Percentiles rank a stretch among this genome's conserved stretches.
phyloP scores from a whole-genome alignment of 73 alveolate species.

The Breviolum minutum region DNA sequence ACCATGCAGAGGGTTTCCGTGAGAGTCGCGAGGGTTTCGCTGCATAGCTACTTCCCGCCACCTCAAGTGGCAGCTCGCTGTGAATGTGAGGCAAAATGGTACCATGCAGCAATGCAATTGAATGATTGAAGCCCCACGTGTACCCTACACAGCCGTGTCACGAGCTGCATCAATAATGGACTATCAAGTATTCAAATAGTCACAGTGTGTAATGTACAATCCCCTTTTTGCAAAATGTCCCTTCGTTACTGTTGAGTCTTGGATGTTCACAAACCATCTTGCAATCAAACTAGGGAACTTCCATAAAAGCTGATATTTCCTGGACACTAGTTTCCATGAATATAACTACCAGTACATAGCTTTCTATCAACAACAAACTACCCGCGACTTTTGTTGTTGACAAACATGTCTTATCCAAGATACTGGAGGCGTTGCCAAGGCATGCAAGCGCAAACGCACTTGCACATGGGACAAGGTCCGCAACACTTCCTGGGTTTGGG shows the following conservation, averaged over 20 bases:
- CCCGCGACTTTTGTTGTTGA: not conserved
- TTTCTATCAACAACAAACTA: not conserved
- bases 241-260: too few relatives aligned
- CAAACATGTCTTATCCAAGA: not conserved
- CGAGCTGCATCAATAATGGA: too few relatives aligned
- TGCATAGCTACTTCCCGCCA: not conserved
- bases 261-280: too few relatives aligned
- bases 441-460: conserved; percentile 50
- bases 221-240: too few relatives aligned
- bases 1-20: not conserved
- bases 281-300: too few relatives aligned
- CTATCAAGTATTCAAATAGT: too few relatives aligned
- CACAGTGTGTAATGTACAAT: too few relatives aligned
- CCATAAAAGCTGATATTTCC: too few relatives aligned
- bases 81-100: too few relatives aligned
- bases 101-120: too few relatives aligned
- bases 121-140: too few relatives aligned
- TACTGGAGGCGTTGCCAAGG: conserved; percentile 27
- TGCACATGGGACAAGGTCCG: conserved; percentile 35
- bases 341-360: not conserved
- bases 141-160: too few relatives aligned
- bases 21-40: not conserved
- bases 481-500: not conserved
- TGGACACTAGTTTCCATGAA: not conserved
- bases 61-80: not conserved